phyloP scores from a whole-genome alignment of 345 rosid species.

The Diplotaxis tenuifolia region DNA sequence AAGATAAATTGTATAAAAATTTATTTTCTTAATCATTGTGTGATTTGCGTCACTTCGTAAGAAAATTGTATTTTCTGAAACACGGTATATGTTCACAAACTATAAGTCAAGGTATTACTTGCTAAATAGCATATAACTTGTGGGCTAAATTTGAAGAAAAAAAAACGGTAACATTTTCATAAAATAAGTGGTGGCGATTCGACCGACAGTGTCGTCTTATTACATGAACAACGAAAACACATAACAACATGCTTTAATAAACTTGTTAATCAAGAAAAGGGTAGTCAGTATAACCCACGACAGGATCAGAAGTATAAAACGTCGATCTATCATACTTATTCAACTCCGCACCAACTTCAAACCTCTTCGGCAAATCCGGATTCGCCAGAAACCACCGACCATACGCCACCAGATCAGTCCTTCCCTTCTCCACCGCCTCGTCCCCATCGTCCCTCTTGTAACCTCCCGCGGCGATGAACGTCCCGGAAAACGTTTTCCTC shows the following conservation, averaged over 20 bases:
- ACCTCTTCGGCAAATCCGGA: conserved; percentile 72
- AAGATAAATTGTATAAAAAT: no score
- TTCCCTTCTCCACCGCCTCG: conserved; percentile 43
- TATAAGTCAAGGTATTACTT: background rate
- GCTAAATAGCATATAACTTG: background rate
- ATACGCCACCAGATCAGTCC: conserved; percentile 57
- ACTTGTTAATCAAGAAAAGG: conserved; percentile 49
- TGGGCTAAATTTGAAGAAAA: background rate
- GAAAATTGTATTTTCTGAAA: no score
- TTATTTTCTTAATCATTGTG: no score
- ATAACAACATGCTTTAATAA: background rate
- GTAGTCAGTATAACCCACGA: conserved; percentile 64
- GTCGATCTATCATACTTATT: conserved; percentile 52
- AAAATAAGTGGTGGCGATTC: no score
- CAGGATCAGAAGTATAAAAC: conserved; percentile 43
- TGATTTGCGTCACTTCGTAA: no score
- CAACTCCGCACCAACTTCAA: conserved; percentile 52
- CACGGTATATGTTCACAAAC: no score
- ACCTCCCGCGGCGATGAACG: conserved; percentile 64
- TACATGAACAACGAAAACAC: background rate
- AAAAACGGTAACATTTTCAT: background rate
- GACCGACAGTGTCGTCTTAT: conserved; percentile 1
- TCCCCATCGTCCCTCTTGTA: conserved; percentile 53
- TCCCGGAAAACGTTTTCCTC: conserved; percentile 66
- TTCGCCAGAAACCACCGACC: conserved; percentile 64